These are phyloP conservation scores for Plasmodium inui DNA, from an alignment of 169 alveolate genomes.

Conservation along the genomic window DNA sequence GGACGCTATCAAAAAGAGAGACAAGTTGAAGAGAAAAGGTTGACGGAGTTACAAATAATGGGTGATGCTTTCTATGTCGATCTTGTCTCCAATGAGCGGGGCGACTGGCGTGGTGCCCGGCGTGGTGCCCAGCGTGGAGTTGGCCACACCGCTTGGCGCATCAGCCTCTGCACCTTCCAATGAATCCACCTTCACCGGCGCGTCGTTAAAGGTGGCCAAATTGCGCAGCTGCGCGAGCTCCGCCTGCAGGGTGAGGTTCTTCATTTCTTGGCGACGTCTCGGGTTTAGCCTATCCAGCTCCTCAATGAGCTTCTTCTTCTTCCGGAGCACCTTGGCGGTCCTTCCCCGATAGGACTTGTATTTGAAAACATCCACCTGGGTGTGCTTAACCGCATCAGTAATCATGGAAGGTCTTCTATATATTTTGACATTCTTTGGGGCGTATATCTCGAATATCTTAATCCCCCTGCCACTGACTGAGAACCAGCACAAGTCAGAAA, in stretches of 20 bases:
- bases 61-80: slow-evolving; percentile 44
- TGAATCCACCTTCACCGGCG: too few species aligned
- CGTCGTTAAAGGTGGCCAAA: not conserved
- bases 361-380: slow-evolving; percentile 68
- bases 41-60: slow-evolving; percentile 23
- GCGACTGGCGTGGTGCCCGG: not conserved
- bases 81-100: slow-evolving; percentile 13
- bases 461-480: slow-evolving; percentile 85
- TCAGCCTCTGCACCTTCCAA: too few species aligned
- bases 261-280: slow-evolving; percentile 12
- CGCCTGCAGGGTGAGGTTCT: slow-evolving; percentile 34
- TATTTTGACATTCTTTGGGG: slow-evolving; percentile 85
- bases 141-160: not conserved
- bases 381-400: slow-evolving; percentile 64
- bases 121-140: not conserved
- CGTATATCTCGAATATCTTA: slow-evolving; percentile 82
- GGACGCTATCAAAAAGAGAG: not conserved
- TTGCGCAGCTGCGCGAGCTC: slow-evolving; percentile 17
- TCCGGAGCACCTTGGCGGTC: slow-evolving; percentile 39
- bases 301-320: slow-evolving; percentile 60
- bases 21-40: too few species aligned
- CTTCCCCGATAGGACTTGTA: slow-evolving; percentile 72
- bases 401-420: slow-evolving; percentile 83
- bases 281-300: slow-evolving; percentile 53
- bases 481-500: slow-evolving; percentile 89